Percentiles rank a stretch among this genome's conserved stretches.
phyloP scores from a whole-genome alignment of 1,139 yeast genomes.

The Kodamaea plutei region DNA sequence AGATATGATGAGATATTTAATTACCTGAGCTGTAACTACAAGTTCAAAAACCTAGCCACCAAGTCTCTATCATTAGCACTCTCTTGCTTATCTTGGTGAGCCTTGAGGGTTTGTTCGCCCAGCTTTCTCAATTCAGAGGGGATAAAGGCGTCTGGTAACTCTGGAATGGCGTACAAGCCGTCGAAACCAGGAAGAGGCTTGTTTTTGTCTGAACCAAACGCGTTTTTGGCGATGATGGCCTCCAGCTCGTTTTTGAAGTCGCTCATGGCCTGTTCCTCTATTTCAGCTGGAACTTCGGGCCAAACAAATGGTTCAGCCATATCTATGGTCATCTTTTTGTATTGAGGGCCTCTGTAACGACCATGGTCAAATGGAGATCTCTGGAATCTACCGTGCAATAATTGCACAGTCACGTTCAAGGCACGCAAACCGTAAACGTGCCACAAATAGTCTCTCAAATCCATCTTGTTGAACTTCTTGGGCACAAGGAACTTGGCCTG shows the following conservation, averaged over 20 bases:
- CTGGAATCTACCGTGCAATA: conserved; percentile 67
- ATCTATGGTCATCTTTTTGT: conserved; percentile 91
- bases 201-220: conserved; percentile 61
- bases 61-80: conserved; percentile 27
- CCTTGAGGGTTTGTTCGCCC: conserved; percentile 37
- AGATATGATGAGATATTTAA: too few relatives aligned
- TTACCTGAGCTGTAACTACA: too few relatives aligned
- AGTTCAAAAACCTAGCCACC: conserved; percentile 27
- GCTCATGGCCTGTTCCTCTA: conserved; percentile 21
- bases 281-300: conserved; percentile 60
- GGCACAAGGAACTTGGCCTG: conserved; percentile 95
- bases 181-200: conserved; percentile 73
- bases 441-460: conserved; percentile 85
- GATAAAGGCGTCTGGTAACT: conserved; percentile 67
- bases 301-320: conserved; percentile 91
- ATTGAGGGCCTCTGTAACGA: conserved; percentile 75
- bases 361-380: conserved; percentile 61
- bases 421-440: conserved; percentile 86
- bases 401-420: conserved; percentile 78
- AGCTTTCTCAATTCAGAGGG: conserved; percentile 46
- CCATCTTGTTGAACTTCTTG: conserved; percentile 83
- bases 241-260: conserved; percentile 26
- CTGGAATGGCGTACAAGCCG: conserved; percentile 72
- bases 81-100: conserved; percentile 21
- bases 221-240: conserved; percentile 26